phyloP scores from a whole-genome alignment of 768 basidiomycete species.

The Wakefieldia striispora region DNA sequence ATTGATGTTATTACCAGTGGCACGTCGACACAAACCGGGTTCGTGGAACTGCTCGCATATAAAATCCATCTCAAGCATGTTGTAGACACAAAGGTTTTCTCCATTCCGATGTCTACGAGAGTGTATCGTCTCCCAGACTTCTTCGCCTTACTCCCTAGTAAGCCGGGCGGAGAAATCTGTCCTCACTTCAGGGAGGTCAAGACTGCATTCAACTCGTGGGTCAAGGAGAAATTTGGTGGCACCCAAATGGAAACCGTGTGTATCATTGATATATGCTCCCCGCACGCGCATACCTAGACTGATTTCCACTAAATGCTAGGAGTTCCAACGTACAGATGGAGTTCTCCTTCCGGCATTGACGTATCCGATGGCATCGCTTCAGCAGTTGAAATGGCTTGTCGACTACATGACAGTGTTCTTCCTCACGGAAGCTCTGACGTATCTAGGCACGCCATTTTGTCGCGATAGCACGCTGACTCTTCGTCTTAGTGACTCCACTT shows the following conservation, averaged over 20 bases:
- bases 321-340: constrained; percentile 25
- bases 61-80: too few species aligned
- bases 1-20: too few species aligned
- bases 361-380: constrained; percentile 21
- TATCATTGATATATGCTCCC: background rate
- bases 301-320: constrained; percentile 9
- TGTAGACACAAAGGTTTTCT: too few species aligned
- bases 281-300: background rate
- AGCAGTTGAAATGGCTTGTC: constrained; percentile 21
- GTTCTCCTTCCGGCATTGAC: constrained; percentile 21
- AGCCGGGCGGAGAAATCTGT: constrained; percentile 28
- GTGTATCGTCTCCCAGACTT: constrained; percentile 25
- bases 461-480: constrained; percentile 7
- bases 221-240: constrained; percentile 20
- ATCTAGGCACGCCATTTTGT: background rate
- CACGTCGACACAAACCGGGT: too few species aligned
- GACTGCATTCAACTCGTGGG: constrained; percentile 21
- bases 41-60: too few species aligned
- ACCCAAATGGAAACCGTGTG: constrained; percentile 17
- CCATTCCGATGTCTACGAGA: constrained; percentile 17
- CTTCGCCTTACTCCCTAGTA: constrained; percentile 22
- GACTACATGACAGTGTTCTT: constrained; percentile 30
- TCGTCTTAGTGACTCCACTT: background rate
- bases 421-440: constrained; percentile 30
- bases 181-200: constrained; percentile 23